Evolutionary conservation across 371 early-diverging fungal species (phyloP).

Genomic region (Apophysomyces ossiformis): DNA sequence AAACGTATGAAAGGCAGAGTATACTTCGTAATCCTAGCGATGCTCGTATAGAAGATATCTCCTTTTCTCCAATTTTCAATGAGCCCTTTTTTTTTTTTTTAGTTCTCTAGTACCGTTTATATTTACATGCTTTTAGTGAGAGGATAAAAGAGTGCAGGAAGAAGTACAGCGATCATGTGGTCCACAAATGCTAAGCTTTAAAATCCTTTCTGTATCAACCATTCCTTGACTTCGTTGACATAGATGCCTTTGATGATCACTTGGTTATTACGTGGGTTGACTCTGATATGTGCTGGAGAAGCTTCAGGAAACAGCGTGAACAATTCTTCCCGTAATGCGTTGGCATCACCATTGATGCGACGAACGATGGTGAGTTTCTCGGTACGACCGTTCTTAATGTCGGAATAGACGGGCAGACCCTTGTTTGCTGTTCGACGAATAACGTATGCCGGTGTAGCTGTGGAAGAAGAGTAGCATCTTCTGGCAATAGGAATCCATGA

Average conservation of each 20-base stretch:
- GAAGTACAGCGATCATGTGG: background rate
- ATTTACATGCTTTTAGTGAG: constrained; percentile 1
- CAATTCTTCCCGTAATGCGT: constrained; percentile 52
- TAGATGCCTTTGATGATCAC: constrained; percentile 62
- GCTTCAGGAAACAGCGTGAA: constrained; percentile 41
- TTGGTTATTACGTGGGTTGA: constrained; percentile 50
- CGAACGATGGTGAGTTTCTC: constrained; percentile 72
- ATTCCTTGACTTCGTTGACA: constrained; percentile 56
- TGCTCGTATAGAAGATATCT: too few species aligned
- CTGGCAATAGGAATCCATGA: constrained; percentile 17
- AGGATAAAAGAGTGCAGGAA: background rate
- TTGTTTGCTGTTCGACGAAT: constrained; percentile 64
- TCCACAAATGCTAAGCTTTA: constrained; percentile 28
- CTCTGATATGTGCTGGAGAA: constrained; percentile 33
- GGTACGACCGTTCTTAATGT: constrained; percentile 72
- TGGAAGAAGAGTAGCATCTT: constrained; percentile 38
- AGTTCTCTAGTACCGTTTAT: too few species aligned
- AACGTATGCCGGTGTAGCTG: constrained; percentile 45
- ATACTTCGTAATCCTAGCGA: too few species aligned
- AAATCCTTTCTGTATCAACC: constrained; percentile 67
- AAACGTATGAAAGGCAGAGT: too few species aligned
- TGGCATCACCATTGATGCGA: constrained; percentile 73
- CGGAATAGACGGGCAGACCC: constrained; percentile 74
- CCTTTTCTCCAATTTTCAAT: too few species aligned
- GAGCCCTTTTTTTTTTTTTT: too few species aligned